Percentiles rank a stretch among this genome's conserved stretches.
Evolutionary conservation across 768 basidiomycete species (phyloP).

Genomic region (Serendipita vermifera): DNA sequence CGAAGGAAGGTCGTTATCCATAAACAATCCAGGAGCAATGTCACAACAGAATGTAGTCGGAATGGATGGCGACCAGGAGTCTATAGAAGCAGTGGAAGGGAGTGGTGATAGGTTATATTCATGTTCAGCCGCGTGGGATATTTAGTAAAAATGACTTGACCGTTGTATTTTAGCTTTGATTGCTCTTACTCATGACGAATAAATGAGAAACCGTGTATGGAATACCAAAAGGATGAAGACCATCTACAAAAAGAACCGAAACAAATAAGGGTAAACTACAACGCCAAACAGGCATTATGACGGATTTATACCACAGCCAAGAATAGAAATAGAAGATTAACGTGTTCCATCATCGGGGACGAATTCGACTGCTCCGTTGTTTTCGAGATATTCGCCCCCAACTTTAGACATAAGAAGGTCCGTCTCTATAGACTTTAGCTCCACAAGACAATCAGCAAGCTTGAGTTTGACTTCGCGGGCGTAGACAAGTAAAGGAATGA

Average conservation of each 20-base stretch:
- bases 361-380: background rate
- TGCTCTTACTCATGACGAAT: no score
- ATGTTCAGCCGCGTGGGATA: background rate
- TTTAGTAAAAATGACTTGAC: no score
- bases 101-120: background rate
- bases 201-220: background rate
- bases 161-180: no score
- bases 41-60: no score
- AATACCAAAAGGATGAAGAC: background rate
- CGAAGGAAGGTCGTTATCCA: no score
- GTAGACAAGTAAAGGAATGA: conserved; percentile 68
- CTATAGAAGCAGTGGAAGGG: background rate
- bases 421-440: conserved; percentile 28
- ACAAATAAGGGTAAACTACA: background rate
- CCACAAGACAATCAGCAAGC: conserved; percentile 55
- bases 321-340: background rate
- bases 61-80: no score
- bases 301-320: background rate
- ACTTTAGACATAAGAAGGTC: background rate
- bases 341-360: background rate
- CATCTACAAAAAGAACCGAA: background rate
- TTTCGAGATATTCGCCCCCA: background rate
- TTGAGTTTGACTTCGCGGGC: conserved; percentile 58
- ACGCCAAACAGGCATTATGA: background rate
- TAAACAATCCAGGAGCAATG: no score